Evolutionary conservation across 2,329 filamentous ascomycete species (phyloP), one percentile per base, ranked within the genome.

Genomic region (Talaromyces sp.): DNA sequence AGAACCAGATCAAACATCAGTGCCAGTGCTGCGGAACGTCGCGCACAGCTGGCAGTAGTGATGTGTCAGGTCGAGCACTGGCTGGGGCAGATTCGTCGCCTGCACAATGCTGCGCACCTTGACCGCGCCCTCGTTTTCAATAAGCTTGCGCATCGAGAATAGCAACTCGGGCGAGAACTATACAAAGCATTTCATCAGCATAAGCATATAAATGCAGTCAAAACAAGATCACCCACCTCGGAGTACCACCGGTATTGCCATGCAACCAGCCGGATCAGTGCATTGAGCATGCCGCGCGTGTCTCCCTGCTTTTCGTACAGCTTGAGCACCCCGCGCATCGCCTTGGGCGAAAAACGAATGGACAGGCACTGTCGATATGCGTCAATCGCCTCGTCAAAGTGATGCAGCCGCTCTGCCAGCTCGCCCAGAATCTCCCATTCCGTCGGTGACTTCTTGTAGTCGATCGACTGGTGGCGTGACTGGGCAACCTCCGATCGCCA

Each of bases 161-260:
- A 99, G 85, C 51, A 99, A 84, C 66, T 93, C 88, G 0, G 95
- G 95, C 18, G 93, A 97, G 79, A 99, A 99, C 86, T 89, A 63
- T 10, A 12, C 18, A 27, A 27, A 36, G 33, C 44, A 27, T 12
- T 47, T 4, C 31, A 56, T 74, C 56, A 73, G 66, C 50, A 57
- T 63, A 44, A 40, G 10, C 18, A n/a, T 52, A 50, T 9, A 42
- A 16, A 14, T 51, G 60, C 28, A 56, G 23, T 4, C 2, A 28
- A n/a, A 55, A 36, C 4, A 59, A 30, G 23, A 31, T 23, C 27
- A 65, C 79, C 70, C 76, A 89, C 87, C 85, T 99, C 95, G 61
- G 93, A 97, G 80, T 99, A 99, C 95, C 95, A 99, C 68, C 95
- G 85, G 78, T 97, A 99, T 79, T 99, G 95, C 95, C 95, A 99